Percentiles rank a stretch among this genome's conserved stretches.
Evolutionary conservation across 495 filamentous ascomycete genomes (phyloP).

Genomic region (Aspergillus biplanus): DNA sequence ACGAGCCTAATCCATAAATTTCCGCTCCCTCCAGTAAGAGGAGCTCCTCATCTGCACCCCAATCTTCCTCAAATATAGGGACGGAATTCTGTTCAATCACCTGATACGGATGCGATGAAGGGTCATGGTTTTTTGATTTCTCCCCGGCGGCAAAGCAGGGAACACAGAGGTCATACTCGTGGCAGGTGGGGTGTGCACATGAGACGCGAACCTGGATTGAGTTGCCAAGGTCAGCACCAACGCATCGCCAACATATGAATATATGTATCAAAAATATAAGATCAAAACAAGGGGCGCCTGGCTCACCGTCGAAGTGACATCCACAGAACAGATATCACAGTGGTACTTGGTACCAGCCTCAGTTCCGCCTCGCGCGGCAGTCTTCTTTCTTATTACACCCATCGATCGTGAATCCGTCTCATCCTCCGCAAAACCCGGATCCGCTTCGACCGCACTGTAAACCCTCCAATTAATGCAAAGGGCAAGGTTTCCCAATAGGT

Average conservation of each 20-base stretch:
- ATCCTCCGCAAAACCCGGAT: conserved; percentile 45
- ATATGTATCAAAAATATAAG: background rate
- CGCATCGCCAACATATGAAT: background rate
- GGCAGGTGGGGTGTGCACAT: conserved; percentile 80
- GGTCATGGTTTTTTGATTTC: conserved; percentile 78
- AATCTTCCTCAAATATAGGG: conserved; percentile 91
- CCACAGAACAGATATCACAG: conserved; percentile 92
- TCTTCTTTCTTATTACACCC: conserved; percentile 98
- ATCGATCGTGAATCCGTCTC: conserved; percentile 57
- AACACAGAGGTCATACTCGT: conserved; percentile 96
- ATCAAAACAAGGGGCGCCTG: background rate
- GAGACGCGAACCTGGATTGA: conserved; percentile 81
- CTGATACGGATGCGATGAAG: conserved; percentile 79
- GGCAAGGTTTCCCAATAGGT: conserved; percentile 25
- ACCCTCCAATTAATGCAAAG: conserved; percentile 41
- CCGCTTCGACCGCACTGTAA: conserved; percentile 36
- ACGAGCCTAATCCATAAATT: conserved; percentile 94
- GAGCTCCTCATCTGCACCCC: conserved; percentile 97
- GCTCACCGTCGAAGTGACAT: conserved; percentile 92
- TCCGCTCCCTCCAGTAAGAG: conserved; percentile 94
- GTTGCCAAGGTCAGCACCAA: conserved; percentile 2
- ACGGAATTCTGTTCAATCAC: conserved; percentile 99
- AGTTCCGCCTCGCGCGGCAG: conserved; percentile 73
- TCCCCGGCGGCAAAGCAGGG: conserved; percentile 86
- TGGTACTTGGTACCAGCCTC: conserved; percentile 94